A percentile compares a stretch with the other conserved stretches of the same genome.
phyloP scores from a whole-genome alignment of 805 yeast genomes.

The Saturnispora sanitii region DNA sequence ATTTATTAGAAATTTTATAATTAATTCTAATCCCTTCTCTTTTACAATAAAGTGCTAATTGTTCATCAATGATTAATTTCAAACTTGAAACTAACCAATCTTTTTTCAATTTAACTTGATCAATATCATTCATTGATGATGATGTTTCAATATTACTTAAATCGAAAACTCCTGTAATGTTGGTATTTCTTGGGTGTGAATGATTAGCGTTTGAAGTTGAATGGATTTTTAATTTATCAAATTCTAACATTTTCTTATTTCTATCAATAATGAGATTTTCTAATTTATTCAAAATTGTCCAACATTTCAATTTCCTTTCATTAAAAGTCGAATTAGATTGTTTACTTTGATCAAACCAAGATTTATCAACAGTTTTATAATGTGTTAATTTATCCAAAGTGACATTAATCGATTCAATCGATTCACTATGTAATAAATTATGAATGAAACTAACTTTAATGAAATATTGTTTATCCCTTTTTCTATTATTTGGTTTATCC shows the following conservation, averaged over 20 bases:
- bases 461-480: constrained; percentile 10
- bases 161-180: too few relatives aligned
- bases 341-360: constrained; percentile 10
- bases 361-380: constrained; percentile 9
- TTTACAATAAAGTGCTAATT: constrained; percentile 22
- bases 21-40: constrained; percentile 20
- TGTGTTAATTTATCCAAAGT: constrained; percentile 13
- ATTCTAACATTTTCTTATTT: constrained; percentile 14
- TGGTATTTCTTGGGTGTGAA: too few relatives aligned
- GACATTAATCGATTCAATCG: constrained; percentile 1
- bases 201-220: too few relatives aligned
- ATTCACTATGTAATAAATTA: constrained; percentile 5
- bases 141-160: too few relatives aligned
- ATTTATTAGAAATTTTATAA: constrained; percentile 22
- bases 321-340: constrained; percentile 7
- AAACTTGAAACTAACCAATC: constrained; percentile 21
- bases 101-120: too few relatives aligned
- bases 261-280: constrained; percentile 18
- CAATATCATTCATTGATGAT: too few relatives aligned
- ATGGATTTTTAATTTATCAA: constrained; percentile 15
- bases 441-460: constrained; percentile 14
- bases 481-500: too few relatives aligned
- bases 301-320: constrained; percentile 9
- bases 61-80: constrained; percentile 25
- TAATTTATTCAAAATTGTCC: constrained; percentile 16